Base-by-base conservation (phyloP, 441 rosid genomes). In the Adansonia rubrostipa region DNA sequence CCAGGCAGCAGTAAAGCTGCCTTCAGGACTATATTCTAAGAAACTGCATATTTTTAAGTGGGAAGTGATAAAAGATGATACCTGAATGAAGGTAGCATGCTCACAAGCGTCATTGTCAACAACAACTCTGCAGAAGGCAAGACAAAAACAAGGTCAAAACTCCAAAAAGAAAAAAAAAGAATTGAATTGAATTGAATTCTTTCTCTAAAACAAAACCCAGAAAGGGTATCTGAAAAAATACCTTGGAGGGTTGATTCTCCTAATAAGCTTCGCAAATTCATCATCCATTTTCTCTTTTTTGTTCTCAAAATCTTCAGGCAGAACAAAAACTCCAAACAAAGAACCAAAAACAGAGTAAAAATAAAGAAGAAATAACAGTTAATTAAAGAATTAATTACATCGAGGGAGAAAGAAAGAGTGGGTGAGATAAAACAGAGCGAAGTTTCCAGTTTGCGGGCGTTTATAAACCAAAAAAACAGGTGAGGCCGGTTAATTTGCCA, bases 181-280 rank as follows among this genome's bases (percentile, higher is more conserved):
- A 10, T 9, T 48, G 53, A 10, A 48, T 9, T 9, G 53, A 67
- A 20, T 19, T 44, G 57, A 36, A 53, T 11, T 28, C 8, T 24
- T 24, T 24, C 66, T 62, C 45, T 0, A 33, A 14, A 63, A 14
- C 45, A 72, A 33, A 36, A 44, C 66, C 64, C 69, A 64, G 22
- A 63, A 77, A 28, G 44, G 68, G 19, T 33, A 11, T 20, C 45
- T 19, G 2, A 20, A 20, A 24, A 51, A 1, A 20, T 71, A 87
- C 89, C 88, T 87, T 56, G 91, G 88, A 56, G 88, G 86, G 80
- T 88, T 88, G 82, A 88, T 85, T 79, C 89, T 88, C 65, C 86
- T 78, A 61, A 83, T 79, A 72, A 87, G 89, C 80, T 87, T 88
- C n/a, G 86, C 87, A 75, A 82, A 88, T 71, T 85, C 92, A 64